Evolutionary conservation across 139 green algal species (phyloP), one percentile per base, ranked within the genome.

Genomic region (Medakamo hakoo): DNA sequence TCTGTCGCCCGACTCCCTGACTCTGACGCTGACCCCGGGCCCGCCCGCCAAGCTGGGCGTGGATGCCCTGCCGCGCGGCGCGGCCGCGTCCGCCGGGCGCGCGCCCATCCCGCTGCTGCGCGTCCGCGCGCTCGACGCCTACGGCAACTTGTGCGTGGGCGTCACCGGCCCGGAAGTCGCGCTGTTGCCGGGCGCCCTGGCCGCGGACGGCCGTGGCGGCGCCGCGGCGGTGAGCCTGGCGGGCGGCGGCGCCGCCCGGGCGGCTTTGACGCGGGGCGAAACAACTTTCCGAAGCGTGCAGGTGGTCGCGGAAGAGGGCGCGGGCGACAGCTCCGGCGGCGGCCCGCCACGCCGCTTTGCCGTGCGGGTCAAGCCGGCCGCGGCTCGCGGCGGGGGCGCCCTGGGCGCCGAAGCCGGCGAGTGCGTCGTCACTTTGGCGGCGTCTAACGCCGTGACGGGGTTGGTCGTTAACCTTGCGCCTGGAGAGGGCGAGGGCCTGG

Each of bases 281-380:
- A 78, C 74, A 0, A n/a, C 67, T 22, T 85, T 88, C 63, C 79
- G 73, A 26, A 67, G 77, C 3, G 73, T 88, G 20, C 57, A 58
- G 2, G 21, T 87, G 26, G 30, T 64, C 3, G 81, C 80, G 4
- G 75, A 81, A 1, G 32, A 32, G 14, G 60, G 67, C 30, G 30
- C 70, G 14, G 82, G 82, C 31, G 49, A n/a, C n/a, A n/a, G n/a
- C n/a, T n/a, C n/a, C n/a, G n/a, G n/a, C n/a, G n/a, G n/a, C n/a
- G n/a, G n/a, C n/a, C n/a, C n/a, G n/a, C n/a, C n/a, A n/a, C n/a
- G n/a, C n/a, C n/a, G 59, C 26, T 89, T 80, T 57, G 58, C 68
- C 14, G 65, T 89, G 27, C 66, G 63, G 0, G 62, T 74, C 49
- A 59, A 59, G 30, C 68, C 58, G n/a, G n/a, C n/a, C 2, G 69